A percentile compares a stretch with the other conserved stretches of the same genome.
Conservation (phyloP, 2,329 filamentous ascomycete species). For the Biscogniauxia mediterranea region DNA sequence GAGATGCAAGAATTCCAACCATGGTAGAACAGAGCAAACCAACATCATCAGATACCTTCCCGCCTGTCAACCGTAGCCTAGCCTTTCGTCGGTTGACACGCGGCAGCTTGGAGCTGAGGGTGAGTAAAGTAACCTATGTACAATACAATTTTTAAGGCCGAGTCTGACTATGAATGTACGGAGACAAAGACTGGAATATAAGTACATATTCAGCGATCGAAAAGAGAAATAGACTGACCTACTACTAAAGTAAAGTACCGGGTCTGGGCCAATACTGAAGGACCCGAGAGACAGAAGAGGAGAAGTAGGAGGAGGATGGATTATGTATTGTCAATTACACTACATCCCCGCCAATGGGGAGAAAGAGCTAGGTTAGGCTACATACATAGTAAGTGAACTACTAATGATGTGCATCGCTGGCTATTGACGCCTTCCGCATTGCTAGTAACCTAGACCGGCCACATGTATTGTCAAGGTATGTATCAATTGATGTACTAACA, state of each 20-base stretch:
- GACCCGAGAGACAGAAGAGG: slow-evolving; percentile 13
- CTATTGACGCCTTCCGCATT: slow-evolving; percentile 17
- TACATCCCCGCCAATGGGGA: slow-evolving; percentile 9
- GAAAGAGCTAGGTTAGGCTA: slow-evolving; percentile 8
- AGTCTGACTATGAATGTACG: too few relatives aligned
- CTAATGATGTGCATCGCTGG: slow-evolving; percentile 25
- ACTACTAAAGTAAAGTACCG: slow-evolving; percentile 9
- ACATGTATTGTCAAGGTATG: background rate
- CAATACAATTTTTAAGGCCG: too few relatives aligned
- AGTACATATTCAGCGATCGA: too few relatives aligned
- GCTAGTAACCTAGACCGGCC: background rate
- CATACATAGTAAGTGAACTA: background rate
- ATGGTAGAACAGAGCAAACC: background rate
- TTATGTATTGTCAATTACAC: background rate
- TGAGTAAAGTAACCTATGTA: too few relatives aligned
- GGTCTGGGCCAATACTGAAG: slow-evolving; percentile 16
- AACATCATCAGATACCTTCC: too few relatives aligned
- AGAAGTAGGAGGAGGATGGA: slow-evolving; percentile 13
- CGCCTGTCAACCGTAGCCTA: too few relatives aligned
- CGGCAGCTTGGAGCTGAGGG: too few relatives aligned
- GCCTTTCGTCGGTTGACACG: too few relatives aligned
- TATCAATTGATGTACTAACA: background rate
- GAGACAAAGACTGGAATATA: too few relatives aligned
- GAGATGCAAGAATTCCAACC: background rate
- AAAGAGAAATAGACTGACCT: too few relatives aligned